A percentile compares a stretch with the other conserved stretches of the same genome.
Evolutionary conservation across 352 stramenopile species (phyloP).

Genomic region (Chloridella minuta): DNA sequence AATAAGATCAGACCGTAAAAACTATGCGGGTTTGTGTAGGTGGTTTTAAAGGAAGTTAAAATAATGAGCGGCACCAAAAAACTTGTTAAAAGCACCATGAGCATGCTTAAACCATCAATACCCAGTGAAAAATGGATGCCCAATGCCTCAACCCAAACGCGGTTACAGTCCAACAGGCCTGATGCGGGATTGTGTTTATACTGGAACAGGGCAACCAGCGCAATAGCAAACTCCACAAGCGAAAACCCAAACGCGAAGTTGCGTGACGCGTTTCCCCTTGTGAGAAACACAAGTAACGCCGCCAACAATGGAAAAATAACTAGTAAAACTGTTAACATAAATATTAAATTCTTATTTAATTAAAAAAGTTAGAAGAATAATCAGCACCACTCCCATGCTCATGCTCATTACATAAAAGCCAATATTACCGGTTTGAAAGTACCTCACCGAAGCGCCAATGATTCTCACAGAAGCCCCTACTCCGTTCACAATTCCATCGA

Average conservation of each 20-base stretch:
- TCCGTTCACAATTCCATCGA: slow-evolving; percentile 19
- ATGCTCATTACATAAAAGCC: slow-evolving; percentile 18
- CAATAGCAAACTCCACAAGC: neutral
- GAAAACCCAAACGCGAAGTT: neutral
- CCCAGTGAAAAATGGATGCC: neutral
- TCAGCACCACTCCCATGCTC: slow-evolving; percentile 15
- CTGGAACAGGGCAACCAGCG: neutral
- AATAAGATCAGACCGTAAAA: slow-evolving; percentile 16
- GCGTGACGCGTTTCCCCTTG: neutral
- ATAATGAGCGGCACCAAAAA: neutral
- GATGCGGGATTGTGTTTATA: slow-evolving; percentile 14
- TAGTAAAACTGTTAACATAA: slow-evolving; percentile 21
- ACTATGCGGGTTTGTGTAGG: slow-evolving; percentile 12
- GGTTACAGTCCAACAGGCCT: neutral
- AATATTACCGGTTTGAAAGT: slow-evolving; percentile 14
- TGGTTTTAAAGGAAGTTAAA: neutral
- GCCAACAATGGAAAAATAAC: slow-evolving; percentile 15
- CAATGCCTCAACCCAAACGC: neutral
- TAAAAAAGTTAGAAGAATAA: slow-evolving; percentile 17
- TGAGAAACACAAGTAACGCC: slow-evolving; percentile 13
- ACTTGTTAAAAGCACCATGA: neutral
- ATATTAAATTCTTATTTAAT: slow-evolving; percentile 21
- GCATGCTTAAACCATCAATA: neutral
- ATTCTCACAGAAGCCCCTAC: slow-evolving; percentile 16
- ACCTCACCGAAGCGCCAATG: slow-evolving; percentile 18